phyloP scores from a whole-genome alignment of 345 rosid species.

The Linum lewisii region DNA sequence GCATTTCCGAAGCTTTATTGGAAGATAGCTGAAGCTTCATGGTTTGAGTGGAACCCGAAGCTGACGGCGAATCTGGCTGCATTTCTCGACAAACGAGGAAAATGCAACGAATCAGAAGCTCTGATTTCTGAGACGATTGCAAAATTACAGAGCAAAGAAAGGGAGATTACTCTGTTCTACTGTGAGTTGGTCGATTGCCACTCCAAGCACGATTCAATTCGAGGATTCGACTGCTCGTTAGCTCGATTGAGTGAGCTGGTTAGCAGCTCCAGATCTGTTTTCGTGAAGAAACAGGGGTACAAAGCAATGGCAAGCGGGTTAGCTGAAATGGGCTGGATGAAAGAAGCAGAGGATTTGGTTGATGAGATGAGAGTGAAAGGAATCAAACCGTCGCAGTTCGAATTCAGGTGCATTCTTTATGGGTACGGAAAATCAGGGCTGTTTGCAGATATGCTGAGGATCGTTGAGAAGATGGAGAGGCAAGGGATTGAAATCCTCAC shows the following conservation, averaged over 20 bases:
- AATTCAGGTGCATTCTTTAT: constrained; percentile 39
- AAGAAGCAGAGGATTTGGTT: constrained; percentile 45
- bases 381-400: constrained; percentile 39
- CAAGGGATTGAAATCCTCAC: constrained; percentile 47
- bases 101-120: constrained; percentile 30
- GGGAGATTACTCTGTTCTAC: constrained; percentile 44
- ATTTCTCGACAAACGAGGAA: constrained; percentile 49
- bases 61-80: constrained; percentile 57
- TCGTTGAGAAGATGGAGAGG: constrained; percentile 32
- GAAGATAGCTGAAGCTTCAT: constrained; percentile 49
- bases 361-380: constrained; percentile 38
- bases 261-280: constrained; percentile 38
- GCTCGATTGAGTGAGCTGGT: constrained; percentile 31
- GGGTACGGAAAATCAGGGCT: constrained; percentile 64
- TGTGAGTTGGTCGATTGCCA: constrained; percentile 53
- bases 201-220: constrained; percentile 27
- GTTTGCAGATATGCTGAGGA: constrained; percentile 54
- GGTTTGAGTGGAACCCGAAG: constrained; percentile 85
- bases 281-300: constrained; percentile 51
- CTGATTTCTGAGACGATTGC: constrained; percentile 37
- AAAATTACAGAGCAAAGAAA: constrained; percentile 35
- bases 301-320: constrained; percentile 53
- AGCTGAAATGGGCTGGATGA: constrained; percentile 53
- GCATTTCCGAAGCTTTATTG: constrained; percentile 38
- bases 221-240: constrained; percentile 41